A percentile compares a stretch with the other conserved stretches of the same genome.
Conservation (phyloP, 257 asterid species). For the Euphrasia confusa region DNA sequence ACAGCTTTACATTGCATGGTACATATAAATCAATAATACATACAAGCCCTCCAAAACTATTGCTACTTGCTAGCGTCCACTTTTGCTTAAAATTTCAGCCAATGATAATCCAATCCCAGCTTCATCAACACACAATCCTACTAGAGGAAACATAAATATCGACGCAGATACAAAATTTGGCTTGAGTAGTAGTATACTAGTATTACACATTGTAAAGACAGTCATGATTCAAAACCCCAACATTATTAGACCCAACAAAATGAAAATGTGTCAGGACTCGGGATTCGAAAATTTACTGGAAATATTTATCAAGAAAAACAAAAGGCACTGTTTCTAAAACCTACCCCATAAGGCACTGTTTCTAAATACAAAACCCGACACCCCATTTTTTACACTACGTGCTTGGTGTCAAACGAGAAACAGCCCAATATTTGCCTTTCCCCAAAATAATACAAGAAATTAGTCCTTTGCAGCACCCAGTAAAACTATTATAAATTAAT, state of each 20-base stretch:
- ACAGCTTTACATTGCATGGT: conserved; percentile 4
- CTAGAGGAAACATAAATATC: neutral
- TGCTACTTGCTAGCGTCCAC: conserved; percentile 16
- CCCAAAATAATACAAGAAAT: neutral
- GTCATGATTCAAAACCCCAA: conserved; percentile 1
- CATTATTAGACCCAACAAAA: conserved; percentile 5
- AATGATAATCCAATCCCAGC: conserved; percentile 1
- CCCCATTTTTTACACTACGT: neutral
- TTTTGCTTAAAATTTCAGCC: neutral
- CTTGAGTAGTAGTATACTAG: neutral
- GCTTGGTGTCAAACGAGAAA: neutral
- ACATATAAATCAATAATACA: neutral
- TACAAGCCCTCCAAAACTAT: conserved; percentile 16
- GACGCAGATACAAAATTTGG: neutral
- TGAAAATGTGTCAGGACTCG: neutral
- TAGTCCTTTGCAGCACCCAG: neutral
- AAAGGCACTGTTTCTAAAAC: conserved; percentile 1
- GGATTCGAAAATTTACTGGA: neutral
- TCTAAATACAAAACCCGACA: neutral
- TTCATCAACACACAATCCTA: conserved; percentile 14
- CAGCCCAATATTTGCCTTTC: neutral
- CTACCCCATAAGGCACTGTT: neutral
- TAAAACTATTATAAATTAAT: neutral
- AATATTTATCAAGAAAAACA: neutral
- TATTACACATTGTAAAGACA: neutral